A percentile compares a stretch with the other conserved stretches of the same genome.
These are phyloP conservation scores for Cladosporium sp. DNA, from an alignment of 2,329 filamentous ascomycete genomes.

Conservation along the genomic window DNA sequence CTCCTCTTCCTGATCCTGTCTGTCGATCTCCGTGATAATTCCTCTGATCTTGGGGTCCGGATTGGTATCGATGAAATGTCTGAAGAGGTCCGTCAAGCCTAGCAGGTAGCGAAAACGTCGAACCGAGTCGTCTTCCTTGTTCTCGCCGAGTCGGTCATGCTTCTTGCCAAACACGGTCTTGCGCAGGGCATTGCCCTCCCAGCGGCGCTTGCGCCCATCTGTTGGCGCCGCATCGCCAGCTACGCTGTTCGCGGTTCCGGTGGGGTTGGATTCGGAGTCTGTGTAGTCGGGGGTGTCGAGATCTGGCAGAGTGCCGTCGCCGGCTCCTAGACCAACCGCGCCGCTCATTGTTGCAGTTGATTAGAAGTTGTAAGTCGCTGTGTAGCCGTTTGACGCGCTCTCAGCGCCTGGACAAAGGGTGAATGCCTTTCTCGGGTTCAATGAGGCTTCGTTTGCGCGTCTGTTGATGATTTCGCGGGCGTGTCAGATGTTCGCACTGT, in stretches of 20 bases:
- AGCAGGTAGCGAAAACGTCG: constrained; percentile 91
- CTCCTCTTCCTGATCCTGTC: constrained; percentile 71
- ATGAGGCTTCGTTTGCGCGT: constrained; percentile 7
- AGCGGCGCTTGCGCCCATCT: constrained; percentile 80
- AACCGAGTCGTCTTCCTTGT: constrained; percentile 95
- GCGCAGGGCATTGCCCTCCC: constrained; percentile 82
- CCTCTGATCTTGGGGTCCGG: constrained; percentile 92
- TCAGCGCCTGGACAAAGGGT: background rate
- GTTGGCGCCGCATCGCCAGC: constrained; percentile 61
- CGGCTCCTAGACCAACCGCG: constrained; percentile 19
- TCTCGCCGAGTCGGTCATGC: constrained; percentile 84
- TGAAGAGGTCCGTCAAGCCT: constrained; percentile 92
- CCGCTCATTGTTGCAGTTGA: constrained; percentile 2
- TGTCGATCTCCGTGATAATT: constrained; percentile 90
- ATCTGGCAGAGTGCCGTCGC: constrained; percentile 29
- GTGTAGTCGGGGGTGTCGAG: constrained; percentile 61
- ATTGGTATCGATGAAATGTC: constrained; percentile 97
- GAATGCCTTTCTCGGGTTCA: background rate
- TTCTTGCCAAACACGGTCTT: constrained; percentile 94
- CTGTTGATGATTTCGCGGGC: background rate
- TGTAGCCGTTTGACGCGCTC: constrained; percentile 4
- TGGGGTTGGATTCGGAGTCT: constrained; percentile 62
- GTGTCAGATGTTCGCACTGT: background rate
- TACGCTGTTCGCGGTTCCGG: constrained; percentile 72
- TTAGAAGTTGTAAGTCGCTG: background rate